Evolutionary conservation across 331 rosid species (phyloP), one percentile per base, ranked within the genome.

Genomic region (Ulmus americana): DNA sequence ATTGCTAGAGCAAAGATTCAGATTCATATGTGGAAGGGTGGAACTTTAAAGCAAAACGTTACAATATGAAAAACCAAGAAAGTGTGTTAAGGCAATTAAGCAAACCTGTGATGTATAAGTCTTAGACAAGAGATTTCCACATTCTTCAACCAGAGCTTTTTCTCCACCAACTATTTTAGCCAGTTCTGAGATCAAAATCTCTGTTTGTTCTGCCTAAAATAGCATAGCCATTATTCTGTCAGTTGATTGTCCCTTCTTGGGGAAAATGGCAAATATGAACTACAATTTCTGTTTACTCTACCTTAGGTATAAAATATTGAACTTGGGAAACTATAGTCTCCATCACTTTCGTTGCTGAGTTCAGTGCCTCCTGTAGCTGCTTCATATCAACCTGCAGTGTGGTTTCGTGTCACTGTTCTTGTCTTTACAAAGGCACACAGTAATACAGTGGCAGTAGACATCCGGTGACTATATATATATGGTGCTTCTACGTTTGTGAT

Each of bases 91-190:
- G 61, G 70, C 15, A 52, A 28, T 28, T 28, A 28, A 55, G 45
- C 82, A 76, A 79, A 89, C 95, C 95, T 90, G 90, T 45, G 76
- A 79, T 7, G 75, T 67, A 55, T 76, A 69, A 63, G 85, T 82
- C 75, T 79, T 79, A 28, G 86, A 78, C 73, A 86, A 76, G 52
- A 83, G 73, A 63, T 56, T 77, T 73, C 86, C 85, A 39, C 88
- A 77, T 71, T 81, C 97, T 76, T 80, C 97, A 59, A 87, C 49
- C 22, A 80, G 68, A 62, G 82, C 80, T 77, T 74, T 90, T 77
- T 90, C 95, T 71, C 95, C 88, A 52, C 82, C 86, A 22, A 46
- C 73, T 60, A 83, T 68, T 70, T 84, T 80, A 16, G 97, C 95
- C 49, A 90, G 74, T 76, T 90, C 95, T 43, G 92, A 79, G 16